Percentiles rank a stretch among this genome's conserved stretches.
Conservation (phyloP, 1,284 basidiomycete species). For the Ustilago nuda region DNA sequence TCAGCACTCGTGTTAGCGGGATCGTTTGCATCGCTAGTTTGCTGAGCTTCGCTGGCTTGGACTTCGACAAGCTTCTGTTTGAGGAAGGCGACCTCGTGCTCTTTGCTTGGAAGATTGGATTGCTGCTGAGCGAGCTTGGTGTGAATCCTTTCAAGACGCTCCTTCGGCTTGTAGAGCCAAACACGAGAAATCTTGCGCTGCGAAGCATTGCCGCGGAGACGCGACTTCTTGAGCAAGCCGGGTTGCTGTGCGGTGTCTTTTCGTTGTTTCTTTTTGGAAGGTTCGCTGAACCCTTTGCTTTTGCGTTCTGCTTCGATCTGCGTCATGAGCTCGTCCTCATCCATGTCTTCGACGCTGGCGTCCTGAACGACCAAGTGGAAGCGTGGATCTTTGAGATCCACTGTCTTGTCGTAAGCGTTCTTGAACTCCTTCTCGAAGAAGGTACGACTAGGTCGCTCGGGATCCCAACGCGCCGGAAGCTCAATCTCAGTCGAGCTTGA, state of each 20-base stretch:
- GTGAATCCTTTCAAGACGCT: constrained; percentile 37
- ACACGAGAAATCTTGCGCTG: constrained; percentile 40
- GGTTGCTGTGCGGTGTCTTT: constrained; percentile 28
- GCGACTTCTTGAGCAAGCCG: constrained; percentile 45
- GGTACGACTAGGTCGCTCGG: constrained; percentile 39
- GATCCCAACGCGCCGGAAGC: constrained; percentile 38
- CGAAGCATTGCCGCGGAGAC: constrained; percentile 45
- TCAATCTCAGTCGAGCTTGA: constrained; percentile 1
- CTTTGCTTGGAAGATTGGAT: constrained; percentile 23
- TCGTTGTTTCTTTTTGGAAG: constrained; percentile 14
- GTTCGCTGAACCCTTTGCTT: neutral
- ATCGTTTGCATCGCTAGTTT: constrained; percentile 73
- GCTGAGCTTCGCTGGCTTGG: constrained; percentile 72
- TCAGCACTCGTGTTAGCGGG: constrained; percentile 81
- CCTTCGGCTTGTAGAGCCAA: constrained; percentile 51
- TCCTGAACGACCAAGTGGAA: constrained; percentile 51
- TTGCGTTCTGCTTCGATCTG: constrained; percentile 30
- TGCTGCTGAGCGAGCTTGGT: constrained; percentile 11
- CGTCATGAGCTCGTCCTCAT: constrained; percentile 27
- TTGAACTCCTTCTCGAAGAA: constrained; percentile 54
- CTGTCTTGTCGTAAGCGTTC: constrained; percentile 33
- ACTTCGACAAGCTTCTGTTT: constrained; percentile 32
- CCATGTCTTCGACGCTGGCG: constrained; percentile 43
- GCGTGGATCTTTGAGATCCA: constrained; percentile 44
- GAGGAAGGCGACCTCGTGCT: constrained; percentile 49